Evolutionary conservation across 192 early-diverging fungal species (phyloP).

Genomic region (Phycomyces blakesleeanus): DNA sequence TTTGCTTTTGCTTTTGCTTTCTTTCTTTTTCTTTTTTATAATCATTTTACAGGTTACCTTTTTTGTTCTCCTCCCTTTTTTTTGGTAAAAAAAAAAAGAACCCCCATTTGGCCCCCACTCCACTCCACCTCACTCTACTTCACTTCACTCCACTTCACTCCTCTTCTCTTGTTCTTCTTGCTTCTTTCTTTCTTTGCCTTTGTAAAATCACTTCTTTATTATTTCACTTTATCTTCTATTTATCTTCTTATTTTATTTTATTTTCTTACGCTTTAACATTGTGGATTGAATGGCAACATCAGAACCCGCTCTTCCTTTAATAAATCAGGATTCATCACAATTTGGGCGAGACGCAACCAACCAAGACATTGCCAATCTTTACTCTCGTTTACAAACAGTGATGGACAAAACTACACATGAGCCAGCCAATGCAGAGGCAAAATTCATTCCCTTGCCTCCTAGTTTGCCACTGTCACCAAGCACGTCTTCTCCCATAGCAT

Average conservation of each 20-base stretch:
- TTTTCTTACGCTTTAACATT: too few species aligned
- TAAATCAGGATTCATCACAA: background rate
- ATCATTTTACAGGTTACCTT: background rate
- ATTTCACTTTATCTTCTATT: too few species aligned
- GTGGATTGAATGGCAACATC: background rate
- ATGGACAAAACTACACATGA: slow-evolving; percentile 44
- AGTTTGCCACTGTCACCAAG: slow-evolving; percentile 12
- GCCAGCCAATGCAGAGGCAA: background rate
- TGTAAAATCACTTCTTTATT: background rate
- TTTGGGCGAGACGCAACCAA: slow-evolving; percentile 33
- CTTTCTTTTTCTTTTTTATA: background rate
- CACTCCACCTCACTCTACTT: too few species aligned
- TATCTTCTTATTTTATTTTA: too few species aligned
- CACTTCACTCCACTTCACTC: too few species aligned
- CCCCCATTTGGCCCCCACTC: too few species aligned
- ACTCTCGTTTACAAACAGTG: slow-evolving; percentile 49
- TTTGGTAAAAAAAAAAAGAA: too few species aligned
- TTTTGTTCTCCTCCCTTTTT: too few species aligned
- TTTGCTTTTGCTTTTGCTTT: background rate
- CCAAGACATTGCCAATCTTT: slow-evolving; percentile 51
- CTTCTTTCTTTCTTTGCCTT: background rate
- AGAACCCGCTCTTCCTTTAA: background rate
- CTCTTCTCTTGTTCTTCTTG: too few species aligned
- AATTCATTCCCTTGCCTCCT: slow-evolving; percentile 17
- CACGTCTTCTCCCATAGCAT: slow-evolving; percentile 3